Percentiles rank a stretch among this genome's conserved stretches.
phyloP scores from a whole-genome alignment of 129 eudicot species.

The Arctium minus region DNA sequence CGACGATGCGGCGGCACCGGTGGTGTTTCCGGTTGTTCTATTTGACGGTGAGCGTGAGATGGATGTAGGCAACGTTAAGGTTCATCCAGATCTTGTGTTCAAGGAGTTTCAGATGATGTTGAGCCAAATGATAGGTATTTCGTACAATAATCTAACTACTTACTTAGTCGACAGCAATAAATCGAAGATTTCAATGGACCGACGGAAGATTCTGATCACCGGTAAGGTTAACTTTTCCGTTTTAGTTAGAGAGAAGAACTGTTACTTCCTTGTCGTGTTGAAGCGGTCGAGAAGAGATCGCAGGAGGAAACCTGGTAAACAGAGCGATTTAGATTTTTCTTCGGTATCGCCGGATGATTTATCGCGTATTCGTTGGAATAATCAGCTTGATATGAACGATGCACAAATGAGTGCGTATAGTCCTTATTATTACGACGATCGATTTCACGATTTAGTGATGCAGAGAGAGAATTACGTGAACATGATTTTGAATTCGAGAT shows the following conservation, averaged over 20 bases:
- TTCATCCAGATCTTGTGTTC: slow-evolving; percentile 43
- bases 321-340: slow-evolving; percentile 6
- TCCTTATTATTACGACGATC: slow-evolving; percentile 29
- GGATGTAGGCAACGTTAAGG: slow-evolving; percentile 35
- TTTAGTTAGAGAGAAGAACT: slow-evolving; percentile 30
- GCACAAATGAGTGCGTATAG: not conserved
- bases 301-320: slow-evolving; percentile 26
- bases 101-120: slow-evolving; percentile 49
- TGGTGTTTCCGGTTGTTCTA: slow-evolving; percentile 41
- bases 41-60: slow-evolving; percentile 74
- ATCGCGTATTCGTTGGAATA: slow-evolving; percentile 33
- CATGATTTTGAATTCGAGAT: slow-evolving; percentile 17
- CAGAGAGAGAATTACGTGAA: slow-evolving; percentile 38
- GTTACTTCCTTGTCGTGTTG: slow-evolving; percentile 54
- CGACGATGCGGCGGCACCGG: slow-evolving; percentile 29
- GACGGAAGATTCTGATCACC: slow-evolving; percentile 59
- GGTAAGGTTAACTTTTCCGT: slow-evolving; percentile 54
- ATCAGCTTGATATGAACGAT: slow-evolving; percentile 16
- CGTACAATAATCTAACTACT: slow-evolving; percentile 61
- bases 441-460: slow-evolving; percentile 29
- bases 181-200: slow-evolving; percentile 26
- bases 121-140: slow-evolving; percentile 57
- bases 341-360: slow-evolving; percentile 35
- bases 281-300: slow-evolving; percentile 57
- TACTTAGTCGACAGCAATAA: slow-evolving; percentile 41